phyloP scores from a whole-genome alignment of 1,284 basidiomycete species.

The Athelia sp. region DNA sequence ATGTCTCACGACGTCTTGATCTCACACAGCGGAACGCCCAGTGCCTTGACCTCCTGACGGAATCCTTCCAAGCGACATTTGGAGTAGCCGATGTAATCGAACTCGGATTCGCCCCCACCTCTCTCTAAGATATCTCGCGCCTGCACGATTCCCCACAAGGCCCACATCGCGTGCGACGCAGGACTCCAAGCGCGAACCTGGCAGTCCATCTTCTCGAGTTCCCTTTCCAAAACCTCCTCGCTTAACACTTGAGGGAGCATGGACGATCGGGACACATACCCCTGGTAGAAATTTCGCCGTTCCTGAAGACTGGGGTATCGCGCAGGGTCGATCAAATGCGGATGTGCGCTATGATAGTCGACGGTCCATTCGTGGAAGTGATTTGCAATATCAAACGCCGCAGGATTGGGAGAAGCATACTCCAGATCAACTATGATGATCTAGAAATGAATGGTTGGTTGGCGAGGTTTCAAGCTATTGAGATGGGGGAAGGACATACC shows the following conservation, averaged over 20 bases:
- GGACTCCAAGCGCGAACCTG: slow-evolving; percentile 86
- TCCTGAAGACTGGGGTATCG: slow-evolving; percentile 71
- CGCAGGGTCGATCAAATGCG: slow-evolving; percentile 67
- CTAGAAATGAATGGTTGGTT: slow-evolving; percentile 32
- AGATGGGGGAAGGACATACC: slow-evolving; percentile 44
- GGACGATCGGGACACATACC: slow-evolving; percentile 65
- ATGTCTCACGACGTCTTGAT: no score
- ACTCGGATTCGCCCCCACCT: slow-evolving; percentile 57
- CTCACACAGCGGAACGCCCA: no score
- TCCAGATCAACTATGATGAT: slow-evolving; percentile 95
- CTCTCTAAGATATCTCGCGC: slow-evolving; percentile 75
- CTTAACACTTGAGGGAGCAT: slow-evolving; percentile 23
- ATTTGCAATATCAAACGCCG: no score
- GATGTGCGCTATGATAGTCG: slow-evolving; percentile 74
- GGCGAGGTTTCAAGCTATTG: background rate
- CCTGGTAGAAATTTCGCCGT: slow-evolving; percentile 76
- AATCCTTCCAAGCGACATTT: slow-evolving; percentile 59
- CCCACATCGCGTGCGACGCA: slow-evolving; percentile 86
- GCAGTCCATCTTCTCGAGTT: slow-evolving; percentile 53
- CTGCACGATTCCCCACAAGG: slow-evolving; percentile 89
- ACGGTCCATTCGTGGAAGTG: slow-evolving; percentile 96
- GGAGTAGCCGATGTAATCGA: slow-evolving; percentile 76
- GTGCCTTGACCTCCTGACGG: slow-evolving; percentile 51
- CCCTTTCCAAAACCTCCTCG: slow-evolving; percentile 29
- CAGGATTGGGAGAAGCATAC: slow-evolving; percentile 81